Evolutionary conservation across 2,329 filamentous ascomycete genomes (phyloP).

Genomic region (Thelonectria discophora): DNA sequence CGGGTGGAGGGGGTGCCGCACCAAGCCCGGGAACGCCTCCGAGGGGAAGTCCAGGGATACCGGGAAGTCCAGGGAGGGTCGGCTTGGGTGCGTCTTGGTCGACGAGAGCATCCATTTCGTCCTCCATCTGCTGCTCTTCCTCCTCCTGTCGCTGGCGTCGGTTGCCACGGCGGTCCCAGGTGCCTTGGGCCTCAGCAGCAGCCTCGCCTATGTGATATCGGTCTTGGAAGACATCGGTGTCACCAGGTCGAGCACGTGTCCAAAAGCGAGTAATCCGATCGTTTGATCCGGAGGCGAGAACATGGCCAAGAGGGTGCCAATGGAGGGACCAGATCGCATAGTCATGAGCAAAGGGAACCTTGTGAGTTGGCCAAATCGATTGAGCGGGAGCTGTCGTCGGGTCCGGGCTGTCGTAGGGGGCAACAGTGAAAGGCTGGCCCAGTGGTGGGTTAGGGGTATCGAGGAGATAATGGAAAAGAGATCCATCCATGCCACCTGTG

Average conservation of each 20-base stretch:
- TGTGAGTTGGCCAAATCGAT: conserved; percentile 92
- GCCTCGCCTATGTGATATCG: conserved; percentile 95
- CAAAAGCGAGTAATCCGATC: conserved; percentile 97
- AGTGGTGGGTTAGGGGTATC: conserved; percentile 90
- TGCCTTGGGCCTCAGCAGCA: conserved; percentile 93
- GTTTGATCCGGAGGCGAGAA: conserved; percentile 94
- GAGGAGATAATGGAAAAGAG: conserved; percentile 92
- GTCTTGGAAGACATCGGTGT: conserved; percentile 85
- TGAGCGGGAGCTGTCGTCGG: conserved; percentile 83
- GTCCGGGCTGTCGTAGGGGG: conserved; percentile 86
- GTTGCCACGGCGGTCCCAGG: conserved; percentile 83
- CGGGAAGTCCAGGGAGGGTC: conserved; percentile 53
- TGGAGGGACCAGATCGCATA: conserved; percentile 97
- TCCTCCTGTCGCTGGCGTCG: conserved; percentile 86
- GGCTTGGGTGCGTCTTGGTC: conserved; percentile 79
- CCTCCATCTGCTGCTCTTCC: conserved; percentile 91
- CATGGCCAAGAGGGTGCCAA: conserved; percentile 96
- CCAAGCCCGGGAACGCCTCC: conserved; percentile 54
- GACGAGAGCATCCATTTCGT: conserved; percentile 90
- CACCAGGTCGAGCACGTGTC: conserved; percentile 89
- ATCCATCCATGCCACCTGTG: conserved; percentile 89
- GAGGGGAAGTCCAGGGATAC: conserved; percentile 68
- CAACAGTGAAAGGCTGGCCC: conserved; percentile 74
- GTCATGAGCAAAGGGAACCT: conserved; percentile 86
- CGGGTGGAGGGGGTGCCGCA: conserved; percentile 53